Evolutionary conservation across 2,329 filamentous ascomycete species (phyloP).

Genomic region (Anthostomella pinea): DNA sequence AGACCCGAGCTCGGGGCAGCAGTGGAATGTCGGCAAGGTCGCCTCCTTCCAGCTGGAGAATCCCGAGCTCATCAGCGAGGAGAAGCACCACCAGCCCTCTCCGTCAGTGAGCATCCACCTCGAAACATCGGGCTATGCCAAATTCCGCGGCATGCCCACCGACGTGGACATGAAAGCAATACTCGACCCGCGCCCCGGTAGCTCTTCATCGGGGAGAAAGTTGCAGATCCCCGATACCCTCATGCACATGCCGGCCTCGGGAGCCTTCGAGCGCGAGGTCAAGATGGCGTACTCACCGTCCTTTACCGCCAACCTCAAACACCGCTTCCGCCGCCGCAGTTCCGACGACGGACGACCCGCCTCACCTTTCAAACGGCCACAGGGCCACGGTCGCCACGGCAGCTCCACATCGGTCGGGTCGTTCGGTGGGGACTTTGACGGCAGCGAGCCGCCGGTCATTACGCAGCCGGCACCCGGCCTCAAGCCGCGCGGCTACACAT

Average conservation of each 20-base stretch:
- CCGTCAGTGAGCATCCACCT: constrained; percentile 51
- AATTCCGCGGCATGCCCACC: constrained; percentile 50
- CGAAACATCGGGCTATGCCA: constrained; percentile 55
- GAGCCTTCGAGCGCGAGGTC: constrained; percentile 53
- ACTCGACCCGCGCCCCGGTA: constrained; percentile 27
- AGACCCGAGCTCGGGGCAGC: constrained; percentile 63
- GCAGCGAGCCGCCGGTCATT: constrained; percentile 31
- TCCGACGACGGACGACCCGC: constrained; percentile 26
- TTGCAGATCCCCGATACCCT: constrained; percentile 12
- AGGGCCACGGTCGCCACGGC: constrained; percentile 28
- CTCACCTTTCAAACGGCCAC: constrained; percentile 27
- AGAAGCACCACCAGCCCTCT: constrained; percentile 26
- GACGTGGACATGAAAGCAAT: constrained; percentile 19
- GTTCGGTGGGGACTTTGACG: constrained; percentile 28
- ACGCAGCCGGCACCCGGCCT: constrained; percentile 46
- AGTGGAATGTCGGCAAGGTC: constrained; percentile 74
- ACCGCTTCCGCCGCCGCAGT: constrained; percentile 40
- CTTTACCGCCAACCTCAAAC: constrained; percentile 45
- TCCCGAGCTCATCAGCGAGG: constrained; percentile 30
- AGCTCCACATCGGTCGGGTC: constrained; percentile 37
- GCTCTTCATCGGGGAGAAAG: constrained; percentile 17
- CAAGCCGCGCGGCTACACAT: constrained; percentile 67
- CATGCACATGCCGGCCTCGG: constrained; percentile 14
- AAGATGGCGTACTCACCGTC: constrained; percentile 55
- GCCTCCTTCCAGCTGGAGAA: constrained; percentile 50